phyloP scores from a whole-genome alignment of 208 protist species.

The Acanthamoeba triangularis region DNA sequence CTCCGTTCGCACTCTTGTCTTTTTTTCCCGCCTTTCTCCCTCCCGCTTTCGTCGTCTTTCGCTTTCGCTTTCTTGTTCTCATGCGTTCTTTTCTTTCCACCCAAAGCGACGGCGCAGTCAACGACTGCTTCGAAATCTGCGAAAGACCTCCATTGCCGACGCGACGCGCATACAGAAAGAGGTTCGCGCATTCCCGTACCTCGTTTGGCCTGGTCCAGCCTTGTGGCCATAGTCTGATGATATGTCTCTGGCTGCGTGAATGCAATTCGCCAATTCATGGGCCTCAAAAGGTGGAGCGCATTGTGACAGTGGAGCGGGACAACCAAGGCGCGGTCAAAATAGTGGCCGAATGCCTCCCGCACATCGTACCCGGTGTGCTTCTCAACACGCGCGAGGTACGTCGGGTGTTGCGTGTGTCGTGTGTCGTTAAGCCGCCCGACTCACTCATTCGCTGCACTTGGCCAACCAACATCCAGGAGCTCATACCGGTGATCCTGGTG shows the following conservation, averaged over 20 bases:
- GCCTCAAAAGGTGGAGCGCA: no score
- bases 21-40: no score
- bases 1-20: no score
- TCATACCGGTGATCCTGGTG: slow-evolving; percentile 87
- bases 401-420: no score
- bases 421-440: no score
- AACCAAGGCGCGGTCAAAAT: slow-evolving; percentile 83
- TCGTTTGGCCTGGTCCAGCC: no score
- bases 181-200: not conserved
- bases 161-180: slow-evolving; percentile 43
- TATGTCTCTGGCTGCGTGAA: no score
- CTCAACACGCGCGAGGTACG: slow-evolving; percentile 88
- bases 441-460: no score
- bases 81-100: no score
- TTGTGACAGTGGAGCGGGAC: slow-evolving; percentile 76
- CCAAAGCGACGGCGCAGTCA: not conserved
- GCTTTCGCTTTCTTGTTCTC: no score
- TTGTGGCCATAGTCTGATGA: not conserved
- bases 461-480: slow-evolving; percentile 54
- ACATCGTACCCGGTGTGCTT: slow-evolving; percentile 88
- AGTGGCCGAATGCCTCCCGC: slow-evolving; percentile 85
- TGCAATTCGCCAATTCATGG: no score
- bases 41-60: not conserved
- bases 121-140: not conserved
- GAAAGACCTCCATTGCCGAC: not conserved